phyloP scores from a whole-genome alignment of 140 eudicot genomes.

The Flaveria floridana region DNA sequence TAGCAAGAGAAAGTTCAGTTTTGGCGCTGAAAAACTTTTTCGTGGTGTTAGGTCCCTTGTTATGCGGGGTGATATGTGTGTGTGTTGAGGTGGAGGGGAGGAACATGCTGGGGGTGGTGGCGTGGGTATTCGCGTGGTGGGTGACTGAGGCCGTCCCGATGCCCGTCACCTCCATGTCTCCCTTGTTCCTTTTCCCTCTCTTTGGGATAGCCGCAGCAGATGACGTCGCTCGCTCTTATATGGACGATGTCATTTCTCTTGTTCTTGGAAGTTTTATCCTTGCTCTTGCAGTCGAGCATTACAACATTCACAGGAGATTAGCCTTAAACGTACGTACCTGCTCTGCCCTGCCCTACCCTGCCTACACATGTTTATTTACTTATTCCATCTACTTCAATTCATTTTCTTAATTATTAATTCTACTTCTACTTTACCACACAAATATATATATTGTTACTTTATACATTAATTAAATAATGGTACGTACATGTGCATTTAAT shows the following conservation, averaged over 20 bases:
- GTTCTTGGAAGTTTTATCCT: slow-evolving; percentile 87
- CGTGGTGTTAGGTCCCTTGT: slow-evolving; percentile 63
- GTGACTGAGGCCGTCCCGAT: slow-evolving; percentile 93
- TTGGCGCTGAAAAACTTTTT: slow-evolving; percentile 22
- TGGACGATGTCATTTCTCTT: slow-evolving; percentile 91
- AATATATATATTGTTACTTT: too few relatives aligned
- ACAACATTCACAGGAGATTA: slow-evolving; percentile 74
- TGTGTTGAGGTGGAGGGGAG: slow-evolving; percentile 52
- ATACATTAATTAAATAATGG: too few relatives aligned
- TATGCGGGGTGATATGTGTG: slow-evolving; percentile 47
- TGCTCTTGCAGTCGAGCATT: slow-evolving; percentile 93
- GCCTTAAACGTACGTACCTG: slow-evolving; percentile 60
- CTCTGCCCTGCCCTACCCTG: not conserved
- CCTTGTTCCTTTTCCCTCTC: slow-evolving; percentile 77
- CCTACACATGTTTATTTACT: too few relatives aligned
- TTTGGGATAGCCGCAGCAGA: slow-evolving; percentile 77
- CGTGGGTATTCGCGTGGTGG: slow-evolving; percentile 94
- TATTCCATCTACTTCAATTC: too few relatives aligned
- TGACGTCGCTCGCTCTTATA: slow-evolving; percentile 69
- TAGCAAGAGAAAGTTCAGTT: too few relatives aligned
- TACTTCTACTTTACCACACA: too few relatives aligned
- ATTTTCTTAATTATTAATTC: too few relatives aligned
- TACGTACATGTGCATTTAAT: too few relatives aligned
- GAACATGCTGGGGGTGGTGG: slow-evolving; percentile 71
- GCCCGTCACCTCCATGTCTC: slow-evolving; percentile 95